phyloP scores from a whole-genome alignment of 495 filamentous ascomycete species.

The Penicillium manginii region DNA sequence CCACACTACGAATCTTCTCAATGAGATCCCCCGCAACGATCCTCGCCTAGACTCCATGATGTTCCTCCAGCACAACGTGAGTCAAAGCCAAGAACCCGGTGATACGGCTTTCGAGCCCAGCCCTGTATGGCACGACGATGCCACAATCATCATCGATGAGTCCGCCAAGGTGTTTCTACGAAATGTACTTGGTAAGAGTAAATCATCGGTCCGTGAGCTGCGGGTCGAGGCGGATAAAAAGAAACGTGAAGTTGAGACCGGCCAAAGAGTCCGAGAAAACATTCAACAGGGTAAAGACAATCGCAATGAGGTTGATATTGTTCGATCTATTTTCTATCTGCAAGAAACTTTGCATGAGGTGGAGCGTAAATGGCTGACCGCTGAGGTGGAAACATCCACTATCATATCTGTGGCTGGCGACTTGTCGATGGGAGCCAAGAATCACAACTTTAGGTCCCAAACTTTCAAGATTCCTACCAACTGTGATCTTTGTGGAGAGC shows the following conservation, averaged over 20 bases:
- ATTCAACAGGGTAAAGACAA: conserved; percentile 83
- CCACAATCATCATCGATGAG: conserved; percentile 79
- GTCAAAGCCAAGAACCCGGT: conserved; percentile 75
- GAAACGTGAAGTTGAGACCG: conserved; percentile 75
- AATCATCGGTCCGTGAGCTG: conserved; percentile 74
- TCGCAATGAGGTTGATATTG: conserved; percentile 78
- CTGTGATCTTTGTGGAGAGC: conserved; percentile 93
- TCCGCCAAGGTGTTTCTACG: conserved; percentile 85
- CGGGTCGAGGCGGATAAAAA: conserved; percentile 83
- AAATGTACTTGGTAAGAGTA: conserved; percentile 90
- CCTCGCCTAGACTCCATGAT: conserved; percentile 93
- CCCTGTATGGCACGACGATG: conserved; percentile 96
- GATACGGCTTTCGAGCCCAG: conserved; percentile 91
- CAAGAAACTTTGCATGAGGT: conserved; percentile 85
- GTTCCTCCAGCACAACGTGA: conserved; percentile 92
- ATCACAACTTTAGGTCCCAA: conserved; percentile 94
- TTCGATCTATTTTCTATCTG: conserved; percentile 72
- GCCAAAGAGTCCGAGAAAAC: conserved; percentile 70
- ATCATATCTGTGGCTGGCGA: conserved; percentile 88
- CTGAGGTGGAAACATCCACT: conserved; percentile 88
- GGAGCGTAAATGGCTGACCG: conserved; percentile 83
- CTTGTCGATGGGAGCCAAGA: conserved; percentile 85
- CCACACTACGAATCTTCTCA: conserved; percentile 68
- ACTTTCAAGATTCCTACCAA: conserved; percentile 99
- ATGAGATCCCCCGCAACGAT: conserved; percentile 86